Base-by-base conservation (phyloP, 495 filamentous ascomycete genomes). In the Aspergillus taichungensis region DNA sequence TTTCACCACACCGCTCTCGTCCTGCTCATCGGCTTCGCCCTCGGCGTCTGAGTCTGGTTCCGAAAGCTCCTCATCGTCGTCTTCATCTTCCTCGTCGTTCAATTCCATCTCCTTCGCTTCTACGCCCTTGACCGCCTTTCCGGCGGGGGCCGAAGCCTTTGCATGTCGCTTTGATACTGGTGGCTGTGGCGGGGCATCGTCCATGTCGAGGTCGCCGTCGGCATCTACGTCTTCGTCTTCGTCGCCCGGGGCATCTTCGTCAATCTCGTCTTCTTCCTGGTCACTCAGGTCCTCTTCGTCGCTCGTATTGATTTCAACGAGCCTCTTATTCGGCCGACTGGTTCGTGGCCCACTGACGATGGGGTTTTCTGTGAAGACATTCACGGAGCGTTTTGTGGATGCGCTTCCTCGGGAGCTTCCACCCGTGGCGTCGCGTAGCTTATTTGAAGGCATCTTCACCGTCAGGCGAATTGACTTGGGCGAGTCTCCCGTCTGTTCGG, bases 391-490 rank as follows among this genome's bases (percentile, higher is more conserved):
- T 43, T 61, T 62, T 31, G 38, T 55, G 11, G 59, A 41, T 10
- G 51, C 50, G 40, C 46, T 49, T 27, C 42, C 47, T 27, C 53
- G 46, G n/a, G 58, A 56, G 52, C 56, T 59, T 52, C 58, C 46
- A 37, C 60, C 54, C 18, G 82, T 90, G 10, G 80, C 85, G 61
- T 94, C 82, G 30, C 85, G 83, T 42, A 92, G 73, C 70, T 87
- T 92, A 67, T 74, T 84, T 29, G 87, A 78, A 6, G 87, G 80
- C 56, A 91, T 82, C 69, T 88, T 95, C 53, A 95, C 81, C 28
- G 84, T 94, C 38, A 95, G 69, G 60, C 79, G 78, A 43, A 91
- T 77, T 47, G 84, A 82, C 62, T 76, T 77, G 48, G 69, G 72
- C 32, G 67, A 66, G 47, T 78, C 76, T 55, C 73, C 75, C 42